These are phyloP conservation scores for Globisporangium acanthophoron DNA, from an alignment of 352 stramenopile genomes.

Conservation along the genomic window DNA sequence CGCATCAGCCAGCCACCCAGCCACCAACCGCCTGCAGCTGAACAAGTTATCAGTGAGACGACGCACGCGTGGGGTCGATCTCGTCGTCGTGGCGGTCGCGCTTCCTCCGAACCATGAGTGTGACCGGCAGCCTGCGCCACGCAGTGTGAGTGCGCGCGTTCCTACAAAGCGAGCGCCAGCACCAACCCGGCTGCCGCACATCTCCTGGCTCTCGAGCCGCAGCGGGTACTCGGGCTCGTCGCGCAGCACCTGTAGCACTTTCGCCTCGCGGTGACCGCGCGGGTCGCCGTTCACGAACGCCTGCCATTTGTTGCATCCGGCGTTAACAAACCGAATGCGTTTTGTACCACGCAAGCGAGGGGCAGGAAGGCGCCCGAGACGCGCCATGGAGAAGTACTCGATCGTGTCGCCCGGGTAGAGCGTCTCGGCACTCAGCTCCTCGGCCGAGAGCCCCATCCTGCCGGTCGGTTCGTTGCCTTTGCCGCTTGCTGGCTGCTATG, in stretches of 20 bases:
- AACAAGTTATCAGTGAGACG: not conserved
- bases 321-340: no score
- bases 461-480: no score
- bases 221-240: slow-evolving; percentile 51
- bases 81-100: slow-evolving; percentile 48
- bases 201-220: slow-evolving; percentile 59
- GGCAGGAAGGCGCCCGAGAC: not conserved
- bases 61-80: slow-evolving; percentile 32
- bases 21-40: no score
- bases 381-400: slow-evolving; percentile 75
- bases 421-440: slow-evolving; percentile 48
- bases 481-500: no score
- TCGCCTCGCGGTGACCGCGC: slow-evolving; percentile 55
- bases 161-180: not conserved
- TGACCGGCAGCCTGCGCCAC: slow-evolving; percentile 44
- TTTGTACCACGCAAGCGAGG: no score
- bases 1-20: not conserved
- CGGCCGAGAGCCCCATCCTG: slow-evolving; percentile 36
- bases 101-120: slow-evolving; percentile 66
- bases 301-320: slow-evolving; percentile 13
- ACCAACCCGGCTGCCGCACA: slow-evolving; percentile 25
- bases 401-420: slow-evolving; percentile 69
- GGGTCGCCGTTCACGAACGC: slow-evolving; percentile 64
- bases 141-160: not conserved
- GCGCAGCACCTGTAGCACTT: slow-evolving; percentile 45